These are phyloP conservation scores for Pyrus bretschneideri DNA, from an alignment of 306 rosid genomes.

Conservation along the genomic window DNA sequence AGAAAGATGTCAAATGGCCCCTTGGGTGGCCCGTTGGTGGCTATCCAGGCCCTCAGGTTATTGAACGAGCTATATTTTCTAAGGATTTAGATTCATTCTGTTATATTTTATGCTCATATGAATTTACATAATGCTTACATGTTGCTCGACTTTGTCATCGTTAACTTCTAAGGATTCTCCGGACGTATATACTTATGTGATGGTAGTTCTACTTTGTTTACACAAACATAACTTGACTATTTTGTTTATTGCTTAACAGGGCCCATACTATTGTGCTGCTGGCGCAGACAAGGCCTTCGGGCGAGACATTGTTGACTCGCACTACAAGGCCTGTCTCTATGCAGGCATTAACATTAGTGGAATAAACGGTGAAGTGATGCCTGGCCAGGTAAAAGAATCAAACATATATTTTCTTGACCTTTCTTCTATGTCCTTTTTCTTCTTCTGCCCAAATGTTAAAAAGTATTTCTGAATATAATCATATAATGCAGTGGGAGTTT, in stretches of 20 bases:
- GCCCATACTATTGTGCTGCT: conserved; percentile 78
- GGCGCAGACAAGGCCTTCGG: conserved; percentile 91
- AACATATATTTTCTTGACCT: neutral
- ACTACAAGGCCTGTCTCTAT: conserved; percentile 83
- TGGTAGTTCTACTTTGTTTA: neutral
- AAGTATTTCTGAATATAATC: neutral
- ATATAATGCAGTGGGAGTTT: conserved; percentile 65
- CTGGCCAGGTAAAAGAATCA: conserved; percentile 55
- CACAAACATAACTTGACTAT: neutral
- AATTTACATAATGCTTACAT: neutral
- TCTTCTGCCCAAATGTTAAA: neutral
- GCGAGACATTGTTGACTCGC: conserved; percentile 75
- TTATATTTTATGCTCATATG: neutral
- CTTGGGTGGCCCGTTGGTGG: conserved; percentile 90
- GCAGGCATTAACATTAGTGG: conserved; percentile 91
- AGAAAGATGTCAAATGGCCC: conserved; percentile 74
- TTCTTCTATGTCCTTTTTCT: neutral
- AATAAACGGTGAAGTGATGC: conserved; percentile 93
- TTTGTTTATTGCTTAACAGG: conserved; percentile 31
- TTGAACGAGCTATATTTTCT: neutral
- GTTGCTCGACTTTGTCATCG: neutral
- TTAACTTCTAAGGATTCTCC: neutral
- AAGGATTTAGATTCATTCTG: neutral
- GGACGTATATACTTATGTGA: neutral
- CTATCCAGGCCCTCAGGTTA: conserved; percentile 84